phyloP scores from a whole-genome alignment of 148 eudicot genomes.

The Tetragonia tetragonoides region DNA sequence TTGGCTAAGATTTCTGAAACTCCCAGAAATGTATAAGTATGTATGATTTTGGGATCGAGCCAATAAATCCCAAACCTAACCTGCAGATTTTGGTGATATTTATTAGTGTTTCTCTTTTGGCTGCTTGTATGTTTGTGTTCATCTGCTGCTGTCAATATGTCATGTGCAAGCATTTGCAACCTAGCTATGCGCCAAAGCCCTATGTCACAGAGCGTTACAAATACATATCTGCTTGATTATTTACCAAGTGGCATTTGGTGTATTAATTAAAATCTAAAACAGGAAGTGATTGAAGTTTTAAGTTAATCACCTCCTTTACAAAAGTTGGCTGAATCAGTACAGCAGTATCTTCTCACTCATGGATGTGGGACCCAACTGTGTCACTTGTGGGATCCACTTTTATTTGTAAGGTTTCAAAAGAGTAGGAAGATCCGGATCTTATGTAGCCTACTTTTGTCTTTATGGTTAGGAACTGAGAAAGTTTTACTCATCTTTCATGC shows the following conservation, averaged over 20 bases:
- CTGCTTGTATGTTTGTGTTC: constrained; percentile 3
- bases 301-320: too few relatives aligned
- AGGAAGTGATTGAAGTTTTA: not conserved
- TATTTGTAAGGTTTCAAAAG: not conserved
- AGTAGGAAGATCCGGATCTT: not conserved
- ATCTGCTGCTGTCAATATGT: not conserved
- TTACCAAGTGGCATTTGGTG: not conserved
- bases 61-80: not conserved
- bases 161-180: not conserved
- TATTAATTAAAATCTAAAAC: too few relatives aligned
- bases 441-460: not conserved
- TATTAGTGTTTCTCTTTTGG: not conserved
- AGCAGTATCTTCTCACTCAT: not conserved
- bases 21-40: not conserved
- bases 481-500: not conserved
- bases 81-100: not conserved
- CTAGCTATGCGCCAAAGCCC: constrained; percentile 13
- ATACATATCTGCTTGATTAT: not conserved
- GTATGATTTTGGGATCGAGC: not conserved
- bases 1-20: too few relatives aligned
- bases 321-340: not conserved
- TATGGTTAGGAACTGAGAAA: not conserved
- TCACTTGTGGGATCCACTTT: too few relatives aligned
- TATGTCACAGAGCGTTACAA: not conserved
- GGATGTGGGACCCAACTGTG: not conserved